Base-by-base conservation (phyloP, 1,284 basidiomycete genomes). In the Apiotrichum gamsii region DNA sequence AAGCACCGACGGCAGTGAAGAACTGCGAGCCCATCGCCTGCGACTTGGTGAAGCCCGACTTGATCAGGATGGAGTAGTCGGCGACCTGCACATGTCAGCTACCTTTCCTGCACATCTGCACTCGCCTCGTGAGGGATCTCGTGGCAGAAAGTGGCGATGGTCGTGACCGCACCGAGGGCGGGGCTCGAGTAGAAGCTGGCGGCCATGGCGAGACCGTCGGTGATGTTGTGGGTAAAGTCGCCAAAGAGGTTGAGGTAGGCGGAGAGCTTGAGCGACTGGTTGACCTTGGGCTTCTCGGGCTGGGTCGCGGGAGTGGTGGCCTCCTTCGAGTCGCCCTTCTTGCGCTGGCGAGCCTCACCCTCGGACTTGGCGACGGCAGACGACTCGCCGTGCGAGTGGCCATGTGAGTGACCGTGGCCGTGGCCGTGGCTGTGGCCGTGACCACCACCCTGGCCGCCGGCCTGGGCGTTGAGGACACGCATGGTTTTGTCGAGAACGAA, bases 21-120 rank as follows among this genome's bases (percentile, higher is more conserved):
- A 90, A 91, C 64, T 91, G 89, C 36, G 84, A 86, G 60, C 85
- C 83, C 87, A 91, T 90, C 3, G 88, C 88, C 69, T 90, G 86
- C 56, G 74, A 77, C 72, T 91, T 91, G 16, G 84, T 86, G 68
- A 91, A 90, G 8, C 88, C 88, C 56, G 85, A 88, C 45, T 89
- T 84, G 61, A 90, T 81, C 30, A 90, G 75, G 59, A 91, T 90
- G 15, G 86, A 89, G 65, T 90, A 90, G 69, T 91, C 88, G 16
- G 88, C 89, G 51, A 91, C 90, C 76, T 70, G 38, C 5, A 14
- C 8, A 28, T n/a, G 33, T 42, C 39, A 44, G 35, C 13, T 33
- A 9, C 24, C 4, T 10, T n/a, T 21, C 3, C 14, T 14, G 20
- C n/a, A n/a, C n/a, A n/a, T n/a, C n/a, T 23, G 9, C 28, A 49